Evolutionary conservation across 805 yeast species (phyloP).

Genomic region (Cyberlindnera euphorbiae): DNA sequence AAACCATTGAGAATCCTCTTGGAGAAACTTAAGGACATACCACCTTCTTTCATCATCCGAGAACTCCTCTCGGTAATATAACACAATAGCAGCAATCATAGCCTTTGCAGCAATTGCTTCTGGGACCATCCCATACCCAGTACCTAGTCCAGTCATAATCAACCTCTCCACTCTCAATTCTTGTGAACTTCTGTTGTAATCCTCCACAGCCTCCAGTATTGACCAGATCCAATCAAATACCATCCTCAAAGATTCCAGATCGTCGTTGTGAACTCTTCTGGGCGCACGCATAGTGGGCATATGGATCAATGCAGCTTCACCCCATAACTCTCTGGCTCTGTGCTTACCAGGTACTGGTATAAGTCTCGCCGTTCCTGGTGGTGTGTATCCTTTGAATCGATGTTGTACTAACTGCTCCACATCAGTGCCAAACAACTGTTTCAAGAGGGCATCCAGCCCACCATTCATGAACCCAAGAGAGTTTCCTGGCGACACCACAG

Average conservation of each 20-base stretch:
- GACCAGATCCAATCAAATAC: slow-evolving; percentile 38
- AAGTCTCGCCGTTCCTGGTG: slow-evolving; percentile 1
- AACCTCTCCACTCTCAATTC: slow-evolving; percentile 11
- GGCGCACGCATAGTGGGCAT: slow-evolving; percentile 40
- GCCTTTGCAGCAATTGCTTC: slow-evolving; percentile 28
- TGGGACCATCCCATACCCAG: slow-evolving; percentile 36
- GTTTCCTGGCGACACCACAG: slow-evolving; percentile 39
- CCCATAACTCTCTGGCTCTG: slow-evolving; percentile 22
- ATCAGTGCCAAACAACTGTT: slow-evolving; percentile 23
- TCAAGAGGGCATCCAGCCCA: slow-evolving; percentile 35
- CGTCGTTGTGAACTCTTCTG: slow-evolving; percentile 8
- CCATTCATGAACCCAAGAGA: slow-evolving; percentile 37
- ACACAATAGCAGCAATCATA: slow-evolving; percentile 32
- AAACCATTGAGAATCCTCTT: slow-evolving; percentile 8
- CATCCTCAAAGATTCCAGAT: slow-evolving; percentile 15
- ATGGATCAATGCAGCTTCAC: slow-evolving; percentile 30
- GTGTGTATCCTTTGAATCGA: slow-evolving; percentile 25
- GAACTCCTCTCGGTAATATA: slow-evolving; percentile 16
- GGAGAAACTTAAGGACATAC: slow-evolving; percentile 6
- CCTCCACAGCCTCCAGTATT: slow-evolving; percentile 19
- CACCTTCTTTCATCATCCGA: slow-evolving; percentile 6
- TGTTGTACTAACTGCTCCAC: slow-evolving; percentile 22
- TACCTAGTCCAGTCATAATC: slow-evolving; percentile 35
- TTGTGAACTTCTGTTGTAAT: slow-evolving; percentile 8
- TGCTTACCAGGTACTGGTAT: slow-evolving; percentile 3